Evolutionary conservation across 2,329 filamentous ascomycete genomes (phyloP), one percentile per base, ranked within the genome.

Genomic region (Phialophora chinensis): DNA sequence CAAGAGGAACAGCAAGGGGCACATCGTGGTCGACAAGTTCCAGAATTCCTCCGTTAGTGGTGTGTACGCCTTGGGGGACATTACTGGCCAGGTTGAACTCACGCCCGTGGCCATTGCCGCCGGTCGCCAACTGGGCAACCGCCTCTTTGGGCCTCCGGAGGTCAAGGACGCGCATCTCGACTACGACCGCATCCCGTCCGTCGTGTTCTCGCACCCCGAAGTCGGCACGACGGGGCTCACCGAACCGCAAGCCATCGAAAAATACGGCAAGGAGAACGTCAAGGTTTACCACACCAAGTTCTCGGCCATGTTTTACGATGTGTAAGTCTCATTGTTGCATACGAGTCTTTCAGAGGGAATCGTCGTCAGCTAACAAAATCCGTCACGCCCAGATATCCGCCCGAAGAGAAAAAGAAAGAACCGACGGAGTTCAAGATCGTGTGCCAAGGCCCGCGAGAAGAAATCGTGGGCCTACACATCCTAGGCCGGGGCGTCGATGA

Each of bases 81-180:
- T 85, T 29, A 84, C 82, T 17, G 83, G 82, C 52, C 81, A 70
- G 68, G 78, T 81, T 14, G 82, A 85, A 71, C 73, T 84, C 53
- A 85, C 83, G 31, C 82, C 82, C 70, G 83, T 85, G 42, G 82
- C 83, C 31, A 84, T 85, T 68, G 83, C 83, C 49, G 82, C 83
- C 50, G 82, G 83, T 57, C 80, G 83, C 31, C 79, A 81, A 65
- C 80, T 84, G 3, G 78, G 80, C 35, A 83, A 79, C 73, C 82
- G 82, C 42, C 75, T 85, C 35, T 85, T 85, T 67, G 83, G 83
- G 2, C 78, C 80, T 2, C 72, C 78, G 3, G 77, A 83, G 64
- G 73, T 81, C 60, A 79, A 81, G 60, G 73, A 76, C 29, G 75
- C 80, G 56, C 79, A 80, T 63, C 76, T 84, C 33, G 77, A 79